Percentiles rank a stretch among this genome's conserved stretches.
phyloP scores from a whole-genome alignment of 2,329 filamentous ascomycete species.

The Dothidotthia symphoricarpi region DNA sequence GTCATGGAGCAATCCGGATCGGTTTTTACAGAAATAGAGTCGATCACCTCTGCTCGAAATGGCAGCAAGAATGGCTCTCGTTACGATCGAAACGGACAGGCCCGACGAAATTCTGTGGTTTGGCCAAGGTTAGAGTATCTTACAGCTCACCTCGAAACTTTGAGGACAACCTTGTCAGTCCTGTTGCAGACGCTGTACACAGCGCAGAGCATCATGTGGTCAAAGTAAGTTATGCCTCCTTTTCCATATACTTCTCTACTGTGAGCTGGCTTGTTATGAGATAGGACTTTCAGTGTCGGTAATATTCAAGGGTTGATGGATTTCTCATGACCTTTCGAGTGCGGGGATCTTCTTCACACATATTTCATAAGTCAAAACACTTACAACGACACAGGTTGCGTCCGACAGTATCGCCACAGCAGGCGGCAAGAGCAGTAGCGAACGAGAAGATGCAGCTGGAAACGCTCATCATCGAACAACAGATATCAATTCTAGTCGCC shows the following conservation, averaged over 20 bases:
- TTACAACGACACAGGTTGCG: slow-evolving; percentile 20
- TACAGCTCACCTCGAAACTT: slow-evolving; percentile 34
- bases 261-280: no score
- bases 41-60: slow-evolving; percentile 11
- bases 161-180: slow-evolving; percentile 40
- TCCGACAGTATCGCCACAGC: slow-evolving; percentile 34
- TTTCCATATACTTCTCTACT: no score
- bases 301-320: no score
- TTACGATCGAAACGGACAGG: slow-evolving; percentile 2
- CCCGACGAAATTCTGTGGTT: slow-evolving; percentile 10
- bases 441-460: slow-evolving; percentile 41
- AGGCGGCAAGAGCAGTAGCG: slow-evolving; percentile 31
- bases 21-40: slow-evolving; percentile 31
- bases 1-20: slow-evolving; percentile 32
- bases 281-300: no score
- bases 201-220: slow-evolving; percentile 41
- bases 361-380: not conserved
- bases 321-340: not conserved
- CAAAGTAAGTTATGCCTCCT: slow-evolving; percentile 29
- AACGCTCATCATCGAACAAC: slow-evolving; percentile 42
- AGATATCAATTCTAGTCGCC: slow-evolving; percentile 35
- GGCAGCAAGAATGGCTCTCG: slow-evolving; percentile 3
- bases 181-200: slow-evolving; percentile 41
- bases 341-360: no score
- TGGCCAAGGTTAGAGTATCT: slow-evolving; percentile 33